Evolutionary conservation across 2,329 filamentous ascomycete genomes (phyloP).

Genomic region (Aspergillus thermomutatus): DNA sequence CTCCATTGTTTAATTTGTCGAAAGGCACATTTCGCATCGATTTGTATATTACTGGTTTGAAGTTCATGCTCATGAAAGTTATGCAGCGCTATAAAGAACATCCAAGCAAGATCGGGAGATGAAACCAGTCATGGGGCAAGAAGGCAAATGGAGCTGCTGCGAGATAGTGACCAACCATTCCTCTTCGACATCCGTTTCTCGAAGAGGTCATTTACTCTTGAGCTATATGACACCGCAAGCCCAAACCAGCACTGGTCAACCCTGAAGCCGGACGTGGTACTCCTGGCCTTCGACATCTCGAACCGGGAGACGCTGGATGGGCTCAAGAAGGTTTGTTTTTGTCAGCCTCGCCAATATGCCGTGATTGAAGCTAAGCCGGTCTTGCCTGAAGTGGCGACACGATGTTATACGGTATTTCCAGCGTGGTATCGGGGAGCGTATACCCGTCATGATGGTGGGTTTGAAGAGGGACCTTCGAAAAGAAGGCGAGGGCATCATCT

Average conservation of each 20-base stretch:
- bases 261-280: slow-evolving; percentile 51
- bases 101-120: slow-evolving; percentile 7
- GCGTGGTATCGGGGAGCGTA: slow-evolving; percentile 37
- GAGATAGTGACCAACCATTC: slow-evolving; percentile 57
- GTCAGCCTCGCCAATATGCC: neutral
- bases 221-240: slow-evolving; percentile 56
- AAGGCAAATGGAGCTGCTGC: slow-evolving; percentile 42
- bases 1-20: neutral
- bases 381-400: slow-evolving; percentile 39
- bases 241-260: slow-evolving; percentile 56
- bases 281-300: slow-evolving; percentile 59
- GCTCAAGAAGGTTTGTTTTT: slow-evolving; percentile 36
- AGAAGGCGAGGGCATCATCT: slow-evolving; percentile 43
- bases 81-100: slow-evolving; percentile 18
- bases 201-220: slow-evolving; percentile 52
- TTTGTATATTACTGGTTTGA: neutral
- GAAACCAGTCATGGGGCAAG: slow-evolving; percentile 27
- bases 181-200: slow-evolving; percentile 58
- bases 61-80: neutral
- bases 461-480: slow-evolving; percentile 56
- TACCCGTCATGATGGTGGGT: slow-evolving; percentile 59
- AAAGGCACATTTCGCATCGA: neutral
- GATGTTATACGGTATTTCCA: slow-evolving; percentile 51
- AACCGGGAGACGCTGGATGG: slow-evolving; percentile 50
- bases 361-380: neutral